Conservation (phyloP, 805 yeast genomes). For the Jamesozyma gamospora region DNA sequence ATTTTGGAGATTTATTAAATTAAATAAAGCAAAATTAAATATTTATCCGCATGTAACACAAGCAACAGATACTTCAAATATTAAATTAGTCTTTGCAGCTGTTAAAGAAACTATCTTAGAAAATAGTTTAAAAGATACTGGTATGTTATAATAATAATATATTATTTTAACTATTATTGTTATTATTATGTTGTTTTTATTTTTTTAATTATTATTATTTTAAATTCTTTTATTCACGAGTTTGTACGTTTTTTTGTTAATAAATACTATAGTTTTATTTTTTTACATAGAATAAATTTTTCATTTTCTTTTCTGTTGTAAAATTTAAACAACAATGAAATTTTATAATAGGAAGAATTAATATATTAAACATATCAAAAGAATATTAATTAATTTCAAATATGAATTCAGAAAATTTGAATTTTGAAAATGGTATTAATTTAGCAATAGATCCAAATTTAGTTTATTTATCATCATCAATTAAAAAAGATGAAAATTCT, state of each 20-base stretch:
- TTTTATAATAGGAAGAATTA: too few species aligned
- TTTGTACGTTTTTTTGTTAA: too few species aligned
- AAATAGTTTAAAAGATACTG: slow-evolving; percentile 66
- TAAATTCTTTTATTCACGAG: too few species aligned
- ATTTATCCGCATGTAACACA: slow-evolving; percentile 89
- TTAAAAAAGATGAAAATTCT: not conserved
- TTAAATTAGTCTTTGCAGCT: slow-evolving; percentile 76
- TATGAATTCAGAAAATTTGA: not conserved
- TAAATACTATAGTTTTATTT: too few species aligned
- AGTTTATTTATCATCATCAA: slow-evolving; percentile 12
- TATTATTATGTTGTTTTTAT: too few species aligned
- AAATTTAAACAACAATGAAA: too few species aligned
- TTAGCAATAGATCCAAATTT: slow-evolving; percentile 29
- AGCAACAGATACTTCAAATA: slow-evolving; percentile 88
- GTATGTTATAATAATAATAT: slow-evolving; percentile 34
- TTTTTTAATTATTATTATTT: too few species aligned
- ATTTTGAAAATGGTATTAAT: slow-evolving; percentile 13
- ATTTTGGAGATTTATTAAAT: slow-evolving; percentile 79
- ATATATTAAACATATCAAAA: too few species aligned
- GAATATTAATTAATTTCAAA: too few species aligned
- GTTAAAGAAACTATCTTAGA: slow-evolving; percentile 73
- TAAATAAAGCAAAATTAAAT: slow-evolving; percentile 71
- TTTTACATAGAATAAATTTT: too few species aligned
- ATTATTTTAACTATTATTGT: not conserved
- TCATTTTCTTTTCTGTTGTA: too few species aligned